A percentile compares a stretch with the other conserved stretches of the same genome.
phyloP scores from a whole-genome alignment of 2,329 filamentous ascomycete genomes.

The Xylaria multiplex region DNA sequence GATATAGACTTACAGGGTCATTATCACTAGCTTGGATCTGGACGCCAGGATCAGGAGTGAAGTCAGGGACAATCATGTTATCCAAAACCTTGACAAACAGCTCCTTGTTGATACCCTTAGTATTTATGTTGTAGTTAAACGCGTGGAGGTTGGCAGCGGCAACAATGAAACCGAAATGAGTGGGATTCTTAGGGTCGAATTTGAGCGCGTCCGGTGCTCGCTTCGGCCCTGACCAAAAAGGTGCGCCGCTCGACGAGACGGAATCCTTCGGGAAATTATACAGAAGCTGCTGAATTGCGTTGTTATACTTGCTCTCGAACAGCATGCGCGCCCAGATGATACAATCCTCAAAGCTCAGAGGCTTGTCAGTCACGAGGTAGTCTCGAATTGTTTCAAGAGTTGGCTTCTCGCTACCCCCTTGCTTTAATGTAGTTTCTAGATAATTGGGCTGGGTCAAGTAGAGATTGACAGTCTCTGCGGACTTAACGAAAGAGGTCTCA shows the following conservation, averaged over 20 bases:
- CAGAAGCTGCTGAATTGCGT: constrained; percentile 92
- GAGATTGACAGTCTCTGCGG: constrained; percentile 91
- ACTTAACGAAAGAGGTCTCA: constrained; percentile 91
- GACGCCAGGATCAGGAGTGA: constrained; percentile 86
- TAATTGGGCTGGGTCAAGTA: constrained; percentile 94
- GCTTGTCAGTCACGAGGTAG: constrained; percentile 90
- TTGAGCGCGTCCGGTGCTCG: constrained; percentile 91
- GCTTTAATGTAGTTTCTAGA: constrained; percentile 85
- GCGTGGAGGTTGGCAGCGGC: constrained; percentile 92
- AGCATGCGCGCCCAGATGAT: constrained; percentile 93
- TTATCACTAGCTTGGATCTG: constrained; percentile 98
- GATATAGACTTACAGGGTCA: constrained; percentile 72
- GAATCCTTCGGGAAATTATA: constrained; percentile 98
- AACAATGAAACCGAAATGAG: constrained; percentile 88
- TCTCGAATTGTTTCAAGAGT: constrained; percentile 91
- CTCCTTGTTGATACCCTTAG: constrained; percentile 74
- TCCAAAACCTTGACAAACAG: constrained; percentile 84
- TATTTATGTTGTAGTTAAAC: constrained; percentile 97
- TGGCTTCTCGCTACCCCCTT: constrained; percentile 93
- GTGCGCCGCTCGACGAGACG: constrained; percentile 84
- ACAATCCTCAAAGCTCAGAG: constrained; percentile 92
- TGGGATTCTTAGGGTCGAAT: constrained; percentile 85
- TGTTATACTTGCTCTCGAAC: constrained; percentile 97
- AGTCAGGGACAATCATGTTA: constrained; percentile 95
- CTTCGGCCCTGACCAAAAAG: constrained; percentile 99